Evolutionary conservation across 2,329 filamentous ascomycete species (phyloP).

Genomic region (Karstenula rhodostoma): DNA sequence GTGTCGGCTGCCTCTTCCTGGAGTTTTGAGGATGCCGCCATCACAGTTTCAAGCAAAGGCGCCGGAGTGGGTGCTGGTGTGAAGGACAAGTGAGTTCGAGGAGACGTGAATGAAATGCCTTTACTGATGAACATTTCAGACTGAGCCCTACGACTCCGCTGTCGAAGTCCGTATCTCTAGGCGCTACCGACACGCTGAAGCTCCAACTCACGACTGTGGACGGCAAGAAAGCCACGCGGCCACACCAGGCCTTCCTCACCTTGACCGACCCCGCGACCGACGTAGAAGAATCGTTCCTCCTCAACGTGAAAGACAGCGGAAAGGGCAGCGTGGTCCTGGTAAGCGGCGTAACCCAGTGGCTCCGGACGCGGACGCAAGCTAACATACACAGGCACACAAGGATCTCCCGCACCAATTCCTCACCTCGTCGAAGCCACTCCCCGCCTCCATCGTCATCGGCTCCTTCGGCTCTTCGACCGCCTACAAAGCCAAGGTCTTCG

Average conservation of each 20-base stretch:
- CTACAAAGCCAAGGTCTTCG: constrained; percentile 75
- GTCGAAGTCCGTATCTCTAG: constrained; percentile 70
- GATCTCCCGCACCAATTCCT: constrained; percentile 88
- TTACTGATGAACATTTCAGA: constrained; percentile 39
- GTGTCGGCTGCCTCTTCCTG: constrained; percentile 66
- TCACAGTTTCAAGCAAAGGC: constrained; percentile 70
- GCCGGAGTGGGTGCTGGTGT: constrained; percentile 58
- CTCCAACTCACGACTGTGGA: constrained; percentile 83
- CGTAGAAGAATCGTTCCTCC: constrained; percentile 85
- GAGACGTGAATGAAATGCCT: background rate
- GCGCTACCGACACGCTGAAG: constrained; percentile 77
- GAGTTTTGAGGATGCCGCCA: constrained; percentile 76
- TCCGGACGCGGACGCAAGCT: constrained; percentile 32
- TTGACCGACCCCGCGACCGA: constrained; percentile 77
- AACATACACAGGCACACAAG: constrained; percentile 74
- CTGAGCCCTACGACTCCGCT: constrained; percentile 64
- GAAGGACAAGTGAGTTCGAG: constrained; percentile 70
- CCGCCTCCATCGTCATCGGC: constrained; percentile 82
- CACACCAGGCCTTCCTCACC: constrained; percentile 93
- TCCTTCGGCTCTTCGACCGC: constrained; percentile 81
- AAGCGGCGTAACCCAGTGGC: constrained; percentile 47
- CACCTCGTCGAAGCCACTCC: constrained; percentile 70
- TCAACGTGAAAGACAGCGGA: constrained; percentile 85
- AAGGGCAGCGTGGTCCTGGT: constrained; percentile 88
- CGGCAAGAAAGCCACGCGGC: constrained; percentile 77